Percentiles rank a stretch among this genome's conserved stretches.
Evolutionary conservation across 2,329 filamentous ascomycete genomes (phyloP).

Genomic region (Aspergillus hortae): DNA sequence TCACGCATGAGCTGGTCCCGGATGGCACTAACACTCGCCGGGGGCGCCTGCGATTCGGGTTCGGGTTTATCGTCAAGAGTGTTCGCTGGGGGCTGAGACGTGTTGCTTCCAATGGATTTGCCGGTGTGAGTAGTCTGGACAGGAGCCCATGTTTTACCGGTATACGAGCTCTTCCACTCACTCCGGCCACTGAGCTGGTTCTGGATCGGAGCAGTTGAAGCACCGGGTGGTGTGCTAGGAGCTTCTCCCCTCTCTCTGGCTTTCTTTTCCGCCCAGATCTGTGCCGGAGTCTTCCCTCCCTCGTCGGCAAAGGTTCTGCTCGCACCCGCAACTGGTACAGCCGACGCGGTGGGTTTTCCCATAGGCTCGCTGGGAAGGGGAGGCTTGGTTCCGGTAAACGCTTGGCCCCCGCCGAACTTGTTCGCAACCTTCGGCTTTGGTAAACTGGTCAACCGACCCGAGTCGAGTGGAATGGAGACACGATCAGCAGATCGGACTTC

Average conservation of each 20-base stretch:
- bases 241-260: slow-evolving; percentile 65
- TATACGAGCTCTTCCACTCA: slow-evolving; percentile 89
- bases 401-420: slow-evolving; percentile 69
- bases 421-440: slow-evolving; percentile 95
- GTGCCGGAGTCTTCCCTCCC: slow-evolving; percentile 92
- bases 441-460: slow-evolving; percentile 78
- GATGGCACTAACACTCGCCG: slow-evolving; percentile 68
- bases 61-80: slow-evolving; percentile 47
- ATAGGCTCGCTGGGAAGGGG: slow-evolving; percentile 70
- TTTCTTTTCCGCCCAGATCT: slow-evolving; percentile 97
- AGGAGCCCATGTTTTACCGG: slow-evolving; percentile 83
- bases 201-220: slow-evolving; percentile 47
- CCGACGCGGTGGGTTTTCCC: slow-evolving; percentile 56
- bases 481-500: slow-evolving; percentile 70
- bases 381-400: slow-evolving; percentile 85
- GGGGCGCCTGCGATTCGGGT: slow-evolving; percentile 52
- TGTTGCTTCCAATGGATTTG: slow-evolving; percentile 53
- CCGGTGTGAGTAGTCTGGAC: slow-evolving; percentile 73
- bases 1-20: slow-evolving; percentile 79
- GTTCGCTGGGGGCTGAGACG: slow-evolving; percentile 63
- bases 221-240: slow-evolving; percentile 46
- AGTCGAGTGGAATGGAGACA: slow-evolving; percentile 66
- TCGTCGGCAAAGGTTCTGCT: slow-evolving; percentile 92
- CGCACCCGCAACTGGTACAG: slow-evolving; percentile 66
- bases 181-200: slow-evolving; percentile 68